Percentiles rank a stretch among this genome's conserved stretches.
These are phyloP conservation scores for Sarocladium kiliense DNA, from an alignment of 2,329 filamentous ascomycete genomes.

Conservation along the genomic window DNA sequence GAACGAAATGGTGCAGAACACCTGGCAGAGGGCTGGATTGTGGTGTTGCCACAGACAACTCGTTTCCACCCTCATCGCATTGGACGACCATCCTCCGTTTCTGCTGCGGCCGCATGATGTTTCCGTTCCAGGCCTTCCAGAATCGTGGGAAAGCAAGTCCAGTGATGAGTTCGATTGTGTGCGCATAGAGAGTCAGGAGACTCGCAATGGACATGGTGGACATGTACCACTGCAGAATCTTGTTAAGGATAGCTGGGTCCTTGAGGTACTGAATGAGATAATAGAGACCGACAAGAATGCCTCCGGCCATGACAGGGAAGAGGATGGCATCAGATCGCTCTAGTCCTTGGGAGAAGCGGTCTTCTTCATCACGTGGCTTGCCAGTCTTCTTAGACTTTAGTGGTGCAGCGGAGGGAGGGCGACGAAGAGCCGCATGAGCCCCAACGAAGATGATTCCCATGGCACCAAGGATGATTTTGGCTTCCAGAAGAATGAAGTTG, in stretches of 20 bases:
- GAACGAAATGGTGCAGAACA: slow-evolving; percentile 27
- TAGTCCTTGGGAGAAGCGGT: slow-evolving; percentile 46
- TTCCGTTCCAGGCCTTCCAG: slow-evolving; percentile 47
- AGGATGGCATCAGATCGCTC: slow-evolving; percentile 73
- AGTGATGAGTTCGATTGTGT: slow-evolving; percentile 58
- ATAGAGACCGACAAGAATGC: slow-evolving; percentile 71
- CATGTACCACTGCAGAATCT: slow-evolving; percentile 79
- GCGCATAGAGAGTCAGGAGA: slow-evolving; percentile 67
- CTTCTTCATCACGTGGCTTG: slow-evolving; percentile 39
- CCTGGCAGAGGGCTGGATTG: slow-evolving; percentile 27
- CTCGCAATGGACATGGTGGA: slow-evolving; percentile 74
- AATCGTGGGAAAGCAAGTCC: slow-evolving; percentile 69
- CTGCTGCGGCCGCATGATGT: slow-evolving; percentile 41
- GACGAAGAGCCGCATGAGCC: slow-evolving; percentile 76
- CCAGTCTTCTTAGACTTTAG: slow-evolving; percentile 40
- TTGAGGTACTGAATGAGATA: slow-evolving; percentile 85
- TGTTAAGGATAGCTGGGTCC: slow-evolving; percentile 76
- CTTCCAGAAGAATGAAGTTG: slow-evolving; percentile 40
- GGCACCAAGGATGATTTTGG: slow-evolving; percentile 55
- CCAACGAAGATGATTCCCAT: slow-evolving; percentile 80
- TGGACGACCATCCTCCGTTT: slow-evolving; percentile 30
- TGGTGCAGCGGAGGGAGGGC: slow-evolving; percentile 72
- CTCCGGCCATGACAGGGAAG: slow-evolving; percentile 73
- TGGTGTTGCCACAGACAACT: slow-evolving; percentile 15
- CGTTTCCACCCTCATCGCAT: slow-evolving; percentile 29